phyloP scores from a whole-genome alignment of 176 grass and related monocot species.

The Oryza glumipatula region DNA sequence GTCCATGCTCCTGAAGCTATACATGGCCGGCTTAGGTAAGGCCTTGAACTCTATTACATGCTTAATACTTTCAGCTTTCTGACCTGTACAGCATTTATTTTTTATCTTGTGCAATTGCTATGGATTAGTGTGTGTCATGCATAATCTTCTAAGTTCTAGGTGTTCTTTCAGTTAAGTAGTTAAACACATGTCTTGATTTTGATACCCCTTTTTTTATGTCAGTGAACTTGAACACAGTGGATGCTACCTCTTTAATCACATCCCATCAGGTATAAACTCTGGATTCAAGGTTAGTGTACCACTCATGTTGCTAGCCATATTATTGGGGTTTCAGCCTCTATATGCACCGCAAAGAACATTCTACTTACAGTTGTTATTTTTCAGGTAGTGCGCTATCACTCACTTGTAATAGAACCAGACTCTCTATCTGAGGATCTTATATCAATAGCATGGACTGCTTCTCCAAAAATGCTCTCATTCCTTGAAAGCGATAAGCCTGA shows the following conservation, averaged over 20 bases:
- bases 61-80: neutral
- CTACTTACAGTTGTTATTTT: slow-evolving; percentile 27
- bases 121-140: neutral
- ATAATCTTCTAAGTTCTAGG: neutral
- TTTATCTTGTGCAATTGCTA: neutral
- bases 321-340: neutral
- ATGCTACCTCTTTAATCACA: slow-evolving; percentile 64
- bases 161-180: neutral
- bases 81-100: neutral
- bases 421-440: slow-evolving; percentile 75
- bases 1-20: slow-evolving; percentile 84
- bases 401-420: slow-evolving; percentile 71
- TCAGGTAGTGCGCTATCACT: slow-evolving; percentile 96
- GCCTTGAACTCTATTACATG: slow-evolving; percentile 5
- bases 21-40: slow-evolving; percentile 85
- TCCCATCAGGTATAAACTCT: slow-evolving; percentile 87
- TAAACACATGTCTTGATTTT: slow-evolving; percentile 14
- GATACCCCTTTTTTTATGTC: slow-evolving; percentile 25
- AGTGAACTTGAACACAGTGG: slow-evolving; percentile 92
- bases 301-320: neutral
- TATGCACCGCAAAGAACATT: neutral
- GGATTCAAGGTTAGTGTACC: slow-evolving; percentile 82
- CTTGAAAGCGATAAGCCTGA: slow-evolving; percentile 53
- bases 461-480: slow-evolving; percentile 63
- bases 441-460: slow-evolving; percentile 85